Evolutionary conservation across 2,329 filamentous ascomycete species (phyloP).

Genomic region (Microsporum canis): DNA sequence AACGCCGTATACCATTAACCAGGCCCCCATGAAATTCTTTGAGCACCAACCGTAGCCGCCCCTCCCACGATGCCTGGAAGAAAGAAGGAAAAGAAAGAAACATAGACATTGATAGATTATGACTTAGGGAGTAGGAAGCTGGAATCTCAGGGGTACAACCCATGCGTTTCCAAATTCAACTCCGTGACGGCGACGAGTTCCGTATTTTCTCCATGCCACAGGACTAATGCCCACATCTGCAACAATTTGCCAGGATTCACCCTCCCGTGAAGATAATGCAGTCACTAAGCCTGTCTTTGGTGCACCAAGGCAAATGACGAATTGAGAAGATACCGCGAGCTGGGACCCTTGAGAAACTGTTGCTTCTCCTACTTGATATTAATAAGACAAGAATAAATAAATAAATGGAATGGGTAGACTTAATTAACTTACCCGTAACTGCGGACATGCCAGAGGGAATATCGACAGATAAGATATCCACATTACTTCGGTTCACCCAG

Average conservation of each 20-base stretch:
- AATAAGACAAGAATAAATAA: neutral
- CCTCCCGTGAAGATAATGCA: conserved; percentile 54
- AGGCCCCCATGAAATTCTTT: neutral
- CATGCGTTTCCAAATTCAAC: conserved; percentile 82
- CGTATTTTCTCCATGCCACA: conserved; percentile 73
- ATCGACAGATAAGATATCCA: conserved; percentile 76
- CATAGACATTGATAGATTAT: neutral
- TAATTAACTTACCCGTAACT: conserved; percentile 50
- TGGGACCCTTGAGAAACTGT: conserved; percentile 58
- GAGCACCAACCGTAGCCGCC: neutral
- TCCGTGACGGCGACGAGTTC: conserved; percentile 67
- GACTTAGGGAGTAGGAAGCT: neutral
- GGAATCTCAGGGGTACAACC: conserved; percentile 58
- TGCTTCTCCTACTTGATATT: conserved; percentile 36
- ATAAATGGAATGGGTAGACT: conserved; percentile 36
- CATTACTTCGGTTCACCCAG: conserved; percentile 82
- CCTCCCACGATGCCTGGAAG: neutral
- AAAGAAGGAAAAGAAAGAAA: neutral
- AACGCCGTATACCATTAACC: neutral
- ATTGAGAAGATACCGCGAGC: conserved; percentile 69
- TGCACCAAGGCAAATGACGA: conserved; percentile 73
- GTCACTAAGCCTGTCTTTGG: conserved; percentile 76
- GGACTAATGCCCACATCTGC: conserved; percentile 78
- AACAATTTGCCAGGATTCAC: conserved; percentile 59
- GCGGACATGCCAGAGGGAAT: conserved; percentile 82